Evolutionary conservation across 257 asterid genomes (phyloP), one percentile per base, ranked within the genome.

Genomic region (Solanum boliviense): DNA sequence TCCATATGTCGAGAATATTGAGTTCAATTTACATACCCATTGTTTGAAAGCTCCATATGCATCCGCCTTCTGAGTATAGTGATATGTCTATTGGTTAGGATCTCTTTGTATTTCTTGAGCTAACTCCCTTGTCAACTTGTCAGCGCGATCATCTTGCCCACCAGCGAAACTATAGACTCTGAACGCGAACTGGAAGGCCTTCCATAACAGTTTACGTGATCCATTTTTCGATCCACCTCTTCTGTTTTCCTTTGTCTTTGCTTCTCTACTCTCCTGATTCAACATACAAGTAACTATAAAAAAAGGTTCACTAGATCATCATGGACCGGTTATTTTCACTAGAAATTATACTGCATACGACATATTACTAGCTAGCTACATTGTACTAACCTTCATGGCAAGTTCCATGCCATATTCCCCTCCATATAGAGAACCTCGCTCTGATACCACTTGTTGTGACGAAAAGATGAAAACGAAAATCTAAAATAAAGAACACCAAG

Each of bases 321-420:
- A 81, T 36, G 11, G 11, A 6, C 39, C 41, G 4, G 8, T 23
- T 9, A 87, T 25, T 56, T 86, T 2, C 44, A 44, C 29, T n/a
- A 4, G 52, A 31, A 29, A 65, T 46, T 25, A 35, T 74, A 79
- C 65, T 27, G 5, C 20, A 60, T 29, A 52, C 62, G 62, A 6
- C 62, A 67, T 35, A 56, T 56, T 20, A 56, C 11, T 72, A 88
- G 62, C 62, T 52, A 16, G 62, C 62, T 52, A 16, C 44, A 39
- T 15, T 58, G 71, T 23, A 89, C 92, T 78, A 65, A 96, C 99
- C 98, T 95, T 92, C 56, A 96, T 91, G 21, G 95, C 97, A 84
- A 93, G 81, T 85, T 96, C 99, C 98, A 96, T 96, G 86, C 98
- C n/a, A n/a, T n/a, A n/a, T n/a, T n/a, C n/a, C n/a, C n/a, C n/a